These are phyloP conservation scores for Pythium inflatum DNA, from an alignment of 352 stramenopile genomes.

Conservation along the genomic window DNA sequence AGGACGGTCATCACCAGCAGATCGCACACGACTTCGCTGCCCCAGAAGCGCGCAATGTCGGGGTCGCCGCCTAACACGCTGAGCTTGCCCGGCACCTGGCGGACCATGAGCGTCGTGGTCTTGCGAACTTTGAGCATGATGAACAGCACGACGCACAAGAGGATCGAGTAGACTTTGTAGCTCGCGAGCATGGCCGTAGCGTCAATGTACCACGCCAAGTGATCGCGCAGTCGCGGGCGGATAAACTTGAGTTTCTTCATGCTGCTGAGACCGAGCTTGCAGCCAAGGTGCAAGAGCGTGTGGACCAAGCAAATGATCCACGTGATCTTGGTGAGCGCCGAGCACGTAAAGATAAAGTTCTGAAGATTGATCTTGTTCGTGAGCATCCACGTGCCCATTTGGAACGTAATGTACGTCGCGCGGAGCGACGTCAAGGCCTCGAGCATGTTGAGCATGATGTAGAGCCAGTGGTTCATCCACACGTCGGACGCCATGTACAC, in stretches of 20 bases:
- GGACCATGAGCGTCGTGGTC: constrained; percentile 42
- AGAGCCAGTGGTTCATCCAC: constrained; percentile 39
- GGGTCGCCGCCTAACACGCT: constrained; percentile 39
- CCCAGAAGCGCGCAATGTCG: constrained; percentile 45
- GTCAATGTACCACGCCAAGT: constrained; percentile 42
- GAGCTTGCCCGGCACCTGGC: constrained; percentile 25
- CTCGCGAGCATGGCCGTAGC: constrained; percentile 39
- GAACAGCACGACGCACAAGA: constrained; percentile 41
- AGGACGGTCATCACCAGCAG: constrained; percentile 37
- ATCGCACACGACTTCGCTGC: constrained; percentile 51
- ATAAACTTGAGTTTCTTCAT: constrained; percentile 71
- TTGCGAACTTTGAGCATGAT: constrained; percentile 31
- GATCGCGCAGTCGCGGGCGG: constrained; percentile 12
- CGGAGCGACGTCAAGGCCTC: constrained; percentile 19
- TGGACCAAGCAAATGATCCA: constrained; percentile 35
- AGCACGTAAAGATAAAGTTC: constrained; percentile 35
- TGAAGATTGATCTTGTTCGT: constrained; percentile 20
- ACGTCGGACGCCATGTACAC: constrained; percentile 28
- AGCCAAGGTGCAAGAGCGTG: constrained; percentile 21
- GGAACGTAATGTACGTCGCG: constrained; percentile 17
- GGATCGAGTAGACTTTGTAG: constrained; percentile 54
- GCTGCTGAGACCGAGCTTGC: constrained; percentile 7
- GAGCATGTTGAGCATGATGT: constrained; percentile 31
- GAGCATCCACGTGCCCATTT: constrained; percentile 35
- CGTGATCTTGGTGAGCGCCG: constrained; percentile 27